Evolutionary conservation across 1,284 basidiomycete genomes (phyloP).

Genomic region (Cutaneotrichosporon sp.): DNA sequence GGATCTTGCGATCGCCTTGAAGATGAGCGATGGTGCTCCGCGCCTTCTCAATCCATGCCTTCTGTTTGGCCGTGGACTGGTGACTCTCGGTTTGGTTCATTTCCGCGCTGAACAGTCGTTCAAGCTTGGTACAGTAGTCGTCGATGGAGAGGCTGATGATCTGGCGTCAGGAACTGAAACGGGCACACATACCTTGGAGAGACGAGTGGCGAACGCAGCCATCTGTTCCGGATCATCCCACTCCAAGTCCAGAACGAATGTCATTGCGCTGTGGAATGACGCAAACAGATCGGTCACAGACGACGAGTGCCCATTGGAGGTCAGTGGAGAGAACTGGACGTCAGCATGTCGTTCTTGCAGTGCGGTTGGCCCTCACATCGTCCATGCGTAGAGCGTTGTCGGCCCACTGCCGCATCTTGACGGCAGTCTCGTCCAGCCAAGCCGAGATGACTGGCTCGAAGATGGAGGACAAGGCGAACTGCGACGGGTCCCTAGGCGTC

Average conservation of each 20-base stretch:
- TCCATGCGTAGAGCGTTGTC: slow-evolving; percentile 84
- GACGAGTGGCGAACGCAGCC: slow-evolving; percentile 82
- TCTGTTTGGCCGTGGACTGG: slow-evolving; percentile 61
- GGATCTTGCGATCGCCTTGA: slow-evolving; percentile 75
- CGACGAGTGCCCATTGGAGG: slow-evolving; percentile 82
- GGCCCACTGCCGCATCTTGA: slow-evolving; percentile 92
- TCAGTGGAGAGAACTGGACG: slow-evolving; percentile 75
- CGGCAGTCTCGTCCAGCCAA: slow-evolving; percentile 88
- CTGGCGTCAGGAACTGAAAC: slow-evolving; percentile 54
- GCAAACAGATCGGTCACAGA: slow-evolving; percentile 96
- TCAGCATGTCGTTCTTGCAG: neutral
- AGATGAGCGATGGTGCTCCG: slow-evolving; percentile 68
- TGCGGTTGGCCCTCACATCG: slow-evolving; percentile 62
- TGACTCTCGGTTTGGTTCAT: slow-evolving; percentile 60
- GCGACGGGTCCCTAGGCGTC: slow-evolving; percentile 24
- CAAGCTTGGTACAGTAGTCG: slow-evolving; percentile 84
- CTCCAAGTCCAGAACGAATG: slow-evolving; percentile 82
- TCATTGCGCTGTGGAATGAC: slow-evolving; percentile 85
- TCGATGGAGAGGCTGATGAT: slow-evolving; percentile 89
- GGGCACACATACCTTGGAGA: slow-evolving; percentile 69
- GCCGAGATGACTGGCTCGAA: slow-evolving; percentile 87
- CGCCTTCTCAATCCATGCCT: slow-evolving; percentile 94
- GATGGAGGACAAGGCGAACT: slow-evolving; percentile 69
- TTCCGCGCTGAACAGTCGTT: slow-evolving; percentile 86
- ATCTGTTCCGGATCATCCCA: slow-evolving; percentile 91